Evolutionary conservation across 169 alveolate species (phyloP).

Genomic region (Plasmodium yoelii): DNA sequence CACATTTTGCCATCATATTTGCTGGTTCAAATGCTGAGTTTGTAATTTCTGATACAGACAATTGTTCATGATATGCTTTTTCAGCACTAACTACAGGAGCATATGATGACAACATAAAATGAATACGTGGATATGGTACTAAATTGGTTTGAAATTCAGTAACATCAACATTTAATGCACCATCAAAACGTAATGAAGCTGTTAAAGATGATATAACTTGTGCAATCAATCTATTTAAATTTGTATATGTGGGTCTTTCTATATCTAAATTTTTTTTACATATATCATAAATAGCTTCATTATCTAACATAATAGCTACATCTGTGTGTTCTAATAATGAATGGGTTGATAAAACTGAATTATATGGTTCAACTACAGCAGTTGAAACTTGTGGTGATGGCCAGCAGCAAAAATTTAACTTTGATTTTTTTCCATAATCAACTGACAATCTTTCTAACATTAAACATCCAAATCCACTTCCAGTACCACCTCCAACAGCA

Average conservation of each 20-base stretch:
- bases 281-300: conserved; percentile 99
- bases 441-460: conserved; percentile 98
- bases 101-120: conserved; percentile 97
- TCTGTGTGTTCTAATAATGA: conserved; percentile 99
- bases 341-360: conserved; percentile 98
- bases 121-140: conserved; percentile 99
- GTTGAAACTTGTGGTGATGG: conserved; percentile 98
- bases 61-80: conserved; percentile 98
- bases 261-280: conserved; percentile 97
- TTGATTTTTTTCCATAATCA: conserved; percentile 98
- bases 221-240: conserved; percentile 97
- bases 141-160: conserved; percentile 99
- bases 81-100: conserved; percentile 99
- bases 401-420: conserved; percentile 97
- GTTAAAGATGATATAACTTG: conserved; percentile 89
- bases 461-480: conserved; percentile 99
- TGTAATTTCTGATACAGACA: conserved; percentile 98
- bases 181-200: conserved; percentile 95
- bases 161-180: conserved; percentile 98
- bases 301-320: conserved; percentile 98
- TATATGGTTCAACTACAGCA: conserved; percentile 99
- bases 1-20: conserved; percentile 98
- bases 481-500: conserved; percentile 99
- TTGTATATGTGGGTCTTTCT: conserved; percentile 98
- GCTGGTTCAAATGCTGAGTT: conserved; percentile 99